These are phyloP conservation scores for Angomonas ambiguus DNA, from an alignment of 208 protist genomes.

Conservation along the genomic window DNA sequence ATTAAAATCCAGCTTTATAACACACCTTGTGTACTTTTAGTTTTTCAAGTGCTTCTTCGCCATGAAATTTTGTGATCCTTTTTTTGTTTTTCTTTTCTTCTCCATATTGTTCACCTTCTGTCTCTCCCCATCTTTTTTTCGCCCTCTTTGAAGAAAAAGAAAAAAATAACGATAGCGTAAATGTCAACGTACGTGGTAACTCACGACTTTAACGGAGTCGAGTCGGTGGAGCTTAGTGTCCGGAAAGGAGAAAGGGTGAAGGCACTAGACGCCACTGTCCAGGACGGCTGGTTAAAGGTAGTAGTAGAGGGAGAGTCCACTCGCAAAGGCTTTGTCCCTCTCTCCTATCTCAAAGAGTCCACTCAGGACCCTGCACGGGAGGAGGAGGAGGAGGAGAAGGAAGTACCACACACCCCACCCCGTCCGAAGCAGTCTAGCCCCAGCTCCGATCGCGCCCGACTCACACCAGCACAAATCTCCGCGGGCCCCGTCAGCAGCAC, in stretches of 20 bases:
- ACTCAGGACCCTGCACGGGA: background rate
- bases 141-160: background rate
- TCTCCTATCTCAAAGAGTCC: constrained; percentile 49
- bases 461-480: constrained; percentile 21
- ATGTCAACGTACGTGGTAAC: constrained; percentile 30
- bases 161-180: background rate
- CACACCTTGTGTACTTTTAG: constrained; percentile 9
- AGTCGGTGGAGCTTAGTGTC: constrained; percentile 71
- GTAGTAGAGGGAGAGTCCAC: constrained; percentile 25
- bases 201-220: constrained; percentile 71
- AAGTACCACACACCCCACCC: background rate
- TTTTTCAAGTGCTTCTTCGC: constrained; percentile 16
- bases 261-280: constrained; percentile 33
- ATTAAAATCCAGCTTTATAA: too few relatives aligned
- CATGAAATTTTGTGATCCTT: constrained; percentile 4
- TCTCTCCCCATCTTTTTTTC: constrained; percentile 5
- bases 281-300: constrained; percentile 84
- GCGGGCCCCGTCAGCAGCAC: constrained; percentile 20
- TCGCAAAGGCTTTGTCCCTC: constrained; percentile 71
- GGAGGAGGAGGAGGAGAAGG: background rate
- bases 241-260: constrained; percentile 56
- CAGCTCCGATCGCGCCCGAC: background rate
- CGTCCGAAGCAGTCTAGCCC: background rate
- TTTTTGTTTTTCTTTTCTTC: background rate
- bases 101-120: background rate